Percentiles rank a stretch among this genome's conserved stretches.
phyloP scores from a whole-genome alignment of 139 green algal genomes.

The Tetradesmus lagerheimii region DNA sequence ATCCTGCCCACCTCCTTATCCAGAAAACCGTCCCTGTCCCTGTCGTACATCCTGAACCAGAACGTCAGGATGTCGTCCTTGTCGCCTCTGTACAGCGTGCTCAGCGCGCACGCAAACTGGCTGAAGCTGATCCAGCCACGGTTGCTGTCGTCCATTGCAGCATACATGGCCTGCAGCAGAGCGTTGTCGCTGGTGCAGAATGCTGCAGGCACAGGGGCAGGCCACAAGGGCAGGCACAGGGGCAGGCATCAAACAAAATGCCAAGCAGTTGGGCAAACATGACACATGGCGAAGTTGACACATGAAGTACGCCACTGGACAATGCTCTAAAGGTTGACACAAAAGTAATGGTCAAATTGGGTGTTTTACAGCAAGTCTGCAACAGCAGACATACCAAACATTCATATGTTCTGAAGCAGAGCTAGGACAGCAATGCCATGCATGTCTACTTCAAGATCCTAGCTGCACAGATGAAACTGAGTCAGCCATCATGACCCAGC shows the following conservation, averaged over 20 bases:
- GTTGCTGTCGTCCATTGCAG: conserved; percentile 47
- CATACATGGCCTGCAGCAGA: conserved; percentile 50
- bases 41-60: conserved; percentile 58
- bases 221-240: neutral
- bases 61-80: conserved; percentile 53
- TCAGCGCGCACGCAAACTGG: conserved; percentile 48
- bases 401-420: no score
- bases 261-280: neutral
- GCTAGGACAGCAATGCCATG: no score
- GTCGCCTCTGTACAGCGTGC: conserved; percentile 47
- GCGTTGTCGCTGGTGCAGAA: conserved; percentile 44
- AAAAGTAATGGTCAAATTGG: no score
- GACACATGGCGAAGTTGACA: no score
- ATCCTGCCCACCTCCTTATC: conserved; percentile 24
- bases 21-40: conserved; percentile 38
- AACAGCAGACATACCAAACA: no score
- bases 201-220: conserved; percentile 13
- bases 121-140: conserved; percentile 45
- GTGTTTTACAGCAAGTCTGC: no score
- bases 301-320: no score
- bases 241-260: neutral
- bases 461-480: no score
- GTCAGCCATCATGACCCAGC: no score
- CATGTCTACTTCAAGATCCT: no score
- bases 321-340: no score